Evolutionary conservation across 2,329 filamentous ascomycete genomes (phyloP).

Genomic region (Cercospora sp.): DNA sequence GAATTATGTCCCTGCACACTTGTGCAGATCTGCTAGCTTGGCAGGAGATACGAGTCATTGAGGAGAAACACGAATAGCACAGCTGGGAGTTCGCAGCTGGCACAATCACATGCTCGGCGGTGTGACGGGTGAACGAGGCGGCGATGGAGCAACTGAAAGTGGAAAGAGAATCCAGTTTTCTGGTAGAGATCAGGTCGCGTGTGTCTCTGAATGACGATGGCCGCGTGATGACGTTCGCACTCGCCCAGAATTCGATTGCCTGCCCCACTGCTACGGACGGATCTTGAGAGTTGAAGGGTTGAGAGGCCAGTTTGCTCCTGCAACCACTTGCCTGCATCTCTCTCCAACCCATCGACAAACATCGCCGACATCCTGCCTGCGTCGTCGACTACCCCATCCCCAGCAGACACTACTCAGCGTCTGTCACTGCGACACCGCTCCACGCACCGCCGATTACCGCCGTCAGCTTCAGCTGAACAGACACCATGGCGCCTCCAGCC

Average conservation of each 20-base stretch:
- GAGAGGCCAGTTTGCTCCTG: constrained; percentile 3
- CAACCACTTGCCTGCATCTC: not conserved
- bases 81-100: not conserved
- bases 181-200: not conserved
- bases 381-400: not conserved
- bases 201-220: constrained; percentile 13
- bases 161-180: not conserved
- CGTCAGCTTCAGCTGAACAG: constrained; percentile 4
- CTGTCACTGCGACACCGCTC: not conserved
- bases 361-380: not conserved
- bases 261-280: constrained; percentile 2
- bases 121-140: not conserved
- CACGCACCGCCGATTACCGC: constrained; percentile 1
- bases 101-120: constrained; percentile 5
- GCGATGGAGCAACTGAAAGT: not conserved
- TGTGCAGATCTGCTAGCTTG: not conserved
- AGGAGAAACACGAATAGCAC: not conserved
- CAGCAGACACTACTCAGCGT: not conserved
- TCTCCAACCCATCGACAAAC: not conserved
- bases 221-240: constrained; percentile 7
- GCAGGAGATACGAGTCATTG: constrained; percentile 5
- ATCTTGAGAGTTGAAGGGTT: not conserved
- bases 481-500: constrained; percentile 25
- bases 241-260: constrained; percentile 1
- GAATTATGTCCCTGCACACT: not conserved